Base-by-base conservation (phyloP, 164 flowering plant genomes). In the Piper longum region DNA sequence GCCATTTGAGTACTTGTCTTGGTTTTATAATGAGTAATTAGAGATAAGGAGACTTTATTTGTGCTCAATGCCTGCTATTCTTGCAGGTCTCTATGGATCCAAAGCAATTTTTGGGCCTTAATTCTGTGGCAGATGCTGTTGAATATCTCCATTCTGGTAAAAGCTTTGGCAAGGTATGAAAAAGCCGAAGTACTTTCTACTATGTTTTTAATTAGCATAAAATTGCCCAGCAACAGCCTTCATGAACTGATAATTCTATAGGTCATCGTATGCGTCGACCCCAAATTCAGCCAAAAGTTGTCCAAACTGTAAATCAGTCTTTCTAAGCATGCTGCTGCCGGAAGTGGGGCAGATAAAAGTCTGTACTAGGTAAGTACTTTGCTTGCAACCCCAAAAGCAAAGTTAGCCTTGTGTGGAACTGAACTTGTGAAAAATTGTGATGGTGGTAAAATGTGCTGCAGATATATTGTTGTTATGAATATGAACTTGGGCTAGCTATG, bases 121-220 rank as follows among this genome's bases (percentile, higher is more conserved):
- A 71, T 57, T 75, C 97, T 57, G 96, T 93, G 62, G 84, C 91
- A 64, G 96, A 88, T 80, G 98, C 98, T 39, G 98, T 93, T 59
- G 97, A 93, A 70, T 79, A 93, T 76, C 97, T 93, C 64, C 97
- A 93, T 78, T 89, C 98, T 61, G 98, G 98, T 62, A 84, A 81
- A 84, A 93, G 97, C 71, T 75, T 80, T 48, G 98, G 98, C 68
- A 93, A 93, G 98, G 98, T 93, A 78, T 63, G 62, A 14, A 14
- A 16, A 60, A 55, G 17, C 59, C 18, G 18, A 45, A 66, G 42
- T 3, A 12, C 39, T 63, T 9, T 44, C 17, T 65, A 48, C 6
- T 41, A 16, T n/a, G 41, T 13, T 4, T 54, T 54, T 4, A 16
- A 26, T 2, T 41, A 48, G 9, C 12, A 14, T 6, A n/a, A n/a